Evolutionary conservation across 768 basidiomycete species (phyloP), one percentile per base, ranked within the genome.

Genomic region (Phlegmacium glaucopus): DNA sequence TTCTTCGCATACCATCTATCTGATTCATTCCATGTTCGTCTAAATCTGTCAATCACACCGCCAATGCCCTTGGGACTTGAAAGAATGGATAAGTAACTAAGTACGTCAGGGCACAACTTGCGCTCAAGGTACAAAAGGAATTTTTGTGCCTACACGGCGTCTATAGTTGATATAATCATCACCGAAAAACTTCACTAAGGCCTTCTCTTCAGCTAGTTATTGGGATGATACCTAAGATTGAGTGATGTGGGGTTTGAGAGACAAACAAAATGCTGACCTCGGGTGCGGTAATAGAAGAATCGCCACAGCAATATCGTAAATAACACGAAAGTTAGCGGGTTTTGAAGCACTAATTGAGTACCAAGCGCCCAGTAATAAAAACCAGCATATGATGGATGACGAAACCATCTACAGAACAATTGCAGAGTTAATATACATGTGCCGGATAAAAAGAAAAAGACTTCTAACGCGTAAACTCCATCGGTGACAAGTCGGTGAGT

Each of bases 281-380:
- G 70, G 25, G 87, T 95, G 9, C 96, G 79, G 49, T 72, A 63
- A 48, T 83, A 79, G 68, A 99, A 99, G 74, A 98, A 99, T 40
- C 78, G 73, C 82, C 89, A 94, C 5, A 98, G 71, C 1, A 94
- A 65, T 30, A 78, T 52, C 2, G 75, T 58, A 60, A 87, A 98
- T 1, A 80, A 63, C 2, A 83, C 37, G 53, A 90, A 83, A 11
- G 83, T 82, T 12, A 93, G 26, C 0, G 88, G 80, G 61, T 98
- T 99, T 61, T 93, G 93, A 16, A 98, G 74, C 1, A 92, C 79
- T 30, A 98, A 68, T 63, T 99, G 96, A 0, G 93, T 96, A 2
- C 94, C 93, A 22, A 99, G 60, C 0, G 93, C 94, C 96, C 96
- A 98, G 65, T 95, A 98, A 66, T 90, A 95, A 72, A 97, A 99